Conservation (phyloP, 805 yeast genomes). For the Metschnikowia noctiluminum region DNA sequence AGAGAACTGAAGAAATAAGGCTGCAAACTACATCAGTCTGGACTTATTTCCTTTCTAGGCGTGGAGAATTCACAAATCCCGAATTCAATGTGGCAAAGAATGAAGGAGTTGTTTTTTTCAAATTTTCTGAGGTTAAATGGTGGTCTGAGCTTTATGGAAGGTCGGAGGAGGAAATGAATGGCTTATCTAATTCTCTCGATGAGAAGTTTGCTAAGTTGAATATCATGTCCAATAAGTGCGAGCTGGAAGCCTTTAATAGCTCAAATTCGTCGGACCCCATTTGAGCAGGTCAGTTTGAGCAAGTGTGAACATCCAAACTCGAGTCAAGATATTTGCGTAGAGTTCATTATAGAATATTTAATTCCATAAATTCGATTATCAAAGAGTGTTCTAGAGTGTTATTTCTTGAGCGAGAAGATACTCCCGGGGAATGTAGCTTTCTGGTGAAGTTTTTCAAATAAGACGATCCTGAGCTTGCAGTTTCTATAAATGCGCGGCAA, state of each 20-base stretch:
- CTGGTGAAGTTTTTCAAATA: neutral
- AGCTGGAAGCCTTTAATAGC: neutral
- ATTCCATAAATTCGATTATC: too few species aligned
- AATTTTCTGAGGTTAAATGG: constrained; percentile 66
- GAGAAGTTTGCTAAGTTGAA: constrained; percentile 36
- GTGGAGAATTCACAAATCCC: constrained; percentile 61
- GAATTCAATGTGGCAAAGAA: constrained; percentile 34
- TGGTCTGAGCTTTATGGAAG: constrained; percentile 87
- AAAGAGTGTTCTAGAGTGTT: too few species aligned
- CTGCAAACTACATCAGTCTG: constrained; percentile 73
- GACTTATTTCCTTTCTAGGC: constrained; percentile 86
- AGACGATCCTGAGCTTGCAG: too few species aligned
- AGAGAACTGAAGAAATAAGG: constrained; percentile 40
- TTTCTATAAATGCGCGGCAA: too few species aligned
- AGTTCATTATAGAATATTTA: too few species aligned
- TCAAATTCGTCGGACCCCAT: too few species aligned
- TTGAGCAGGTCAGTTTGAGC: too few species aligned
- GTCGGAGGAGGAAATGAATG: constrained; percentile 54
- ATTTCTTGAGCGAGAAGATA: too few species aligned
- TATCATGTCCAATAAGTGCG: neutral
- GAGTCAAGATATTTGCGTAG: too few species aligned
- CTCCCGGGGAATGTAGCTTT: neutral
- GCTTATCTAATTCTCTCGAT: constrained; percentile 30
- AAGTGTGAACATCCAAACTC: too few species aligned
- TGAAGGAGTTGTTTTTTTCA: constrained; percentile 50